Evolutionary conservation across 148 eudicot genomes (phyloP), one percentile per base, ranked within the genome.

Genomic region (Dysphania ambrosioides): DNA sequence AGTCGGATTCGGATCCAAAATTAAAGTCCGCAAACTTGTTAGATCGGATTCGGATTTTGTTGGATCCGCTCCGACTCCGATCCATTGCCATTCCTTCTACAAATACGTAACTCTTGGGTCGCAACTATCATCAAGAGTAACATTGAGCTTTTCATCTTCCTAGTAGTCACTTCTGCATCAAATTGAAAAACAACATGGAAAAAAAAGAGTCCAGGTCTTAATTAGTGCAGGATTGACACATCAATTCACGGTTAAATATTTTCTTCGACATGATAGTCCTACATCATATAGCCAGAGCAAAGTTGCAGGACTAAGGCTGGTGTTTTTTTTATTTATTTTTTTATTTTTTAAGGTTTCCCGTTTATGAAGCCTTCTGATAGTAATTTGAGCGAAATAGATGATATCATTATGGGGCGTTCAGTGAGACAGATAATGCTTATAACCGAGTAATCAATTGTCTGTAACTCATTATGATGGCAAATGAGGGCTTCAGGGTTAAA

Each of bases 111-210:
- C 13, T 32, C 42, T 31, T 32, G 63, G 7, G 18, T 2, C 18
- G 21, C 51, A 73, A 74, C n/a, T n/a, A n/a, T n/a, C 38, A 70
- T 51, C 70, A 56, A 74, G 68, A 42, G 61, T 31, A 47, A 29
- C 60, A 74, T 47, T 74, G 24, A 71, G 66, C 44, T 56, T 57
- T 23, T 29, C 21, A 32, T 53, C 58, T 53, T 19, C 41, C 19
- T 18, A 16, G 40, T 18, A 16, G 40, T 34, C 24, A 34, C 35
- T 60, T 60, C 31, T 60, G 15, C 41, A 32, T 18, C 23, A 56
- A 21, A 8, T 38, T 38, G 4, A 4, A 38, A 38, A 38, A 38
- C 4, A 38, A 38, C 42, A 4, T 8, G 8, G 5, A 38, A 38
- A 38, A 38, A 38, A 8, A 38, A 38, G 8, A 4, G 42, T 38